Conservation (phyloP, 768 basidiomycete species). For the Boletus huronensis region DNA sequence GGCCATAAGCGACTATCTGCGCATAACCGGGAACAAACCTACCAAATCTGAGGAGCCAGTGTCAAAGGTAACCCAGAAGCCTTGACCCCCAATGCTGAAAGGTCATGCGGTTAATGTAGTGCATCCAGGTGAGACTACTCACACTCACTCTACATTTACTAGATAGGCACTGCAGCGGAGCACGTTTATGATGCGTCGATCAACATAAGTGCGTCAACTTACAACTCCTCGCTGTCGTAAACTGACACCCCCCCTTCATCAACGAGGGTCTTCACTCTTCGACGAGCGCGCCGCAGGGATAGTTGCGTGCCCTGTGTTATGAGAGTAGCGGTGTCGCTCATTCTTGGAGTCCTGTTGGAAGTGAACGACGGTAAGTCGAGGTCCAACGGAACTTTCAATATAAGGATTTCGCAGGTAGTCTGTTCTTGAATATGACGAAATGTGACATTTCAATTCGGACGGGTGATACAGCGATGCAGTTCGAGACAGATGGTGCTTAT, state of each 20-base stretch:
- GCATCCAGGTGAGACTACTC: constrained; percentile 1
- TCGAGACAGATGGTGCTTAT: neutral
- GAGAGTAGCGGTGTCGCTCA: constrained; percentile 13
- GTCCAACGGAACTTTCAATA: neutral
- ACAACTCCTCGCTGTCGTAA: constrained; percentile 35
- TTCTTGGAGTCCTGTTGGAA: constrained; percentile 5
- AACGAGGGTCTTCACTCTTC: constrained; percentile 14
- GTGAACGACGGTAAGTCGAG: neutral
- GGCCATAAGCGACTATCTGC: constrained; percentile 1
- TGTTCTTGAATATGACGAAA: constrained; percentile 11
- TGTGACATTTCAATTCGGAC: constrained; percentile 9
- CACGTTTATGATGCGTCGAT: neutral
- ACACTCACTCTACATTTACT: constrained; percentile 37
- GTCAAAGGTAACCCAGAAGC: constrained; percentile 46
- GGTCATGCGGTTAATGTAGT: constrained; percentile 1
- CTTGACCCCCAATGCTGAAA: constrained; percentile 40
- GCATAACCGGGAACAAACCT: constrained; percentile 4
- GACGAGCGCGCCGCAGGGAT: constrained; percentile 22
- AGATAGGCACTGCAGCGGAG: constrained; percentile 37
- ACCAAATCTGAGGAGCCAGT: constrained; percentile 60
- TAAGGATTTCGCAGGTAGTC: constrained; percentile 1
- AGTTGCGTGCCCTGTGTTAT: constrained; percentile 24
- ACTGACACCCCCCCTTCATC: constrained; percentile 24
- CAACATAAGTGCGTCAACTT: constrained; percentile 11
- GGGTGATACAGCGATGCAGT: neutral